Conservation (phyloP, 345 rosid species). For the Pugionium dolabratum region DNA sequence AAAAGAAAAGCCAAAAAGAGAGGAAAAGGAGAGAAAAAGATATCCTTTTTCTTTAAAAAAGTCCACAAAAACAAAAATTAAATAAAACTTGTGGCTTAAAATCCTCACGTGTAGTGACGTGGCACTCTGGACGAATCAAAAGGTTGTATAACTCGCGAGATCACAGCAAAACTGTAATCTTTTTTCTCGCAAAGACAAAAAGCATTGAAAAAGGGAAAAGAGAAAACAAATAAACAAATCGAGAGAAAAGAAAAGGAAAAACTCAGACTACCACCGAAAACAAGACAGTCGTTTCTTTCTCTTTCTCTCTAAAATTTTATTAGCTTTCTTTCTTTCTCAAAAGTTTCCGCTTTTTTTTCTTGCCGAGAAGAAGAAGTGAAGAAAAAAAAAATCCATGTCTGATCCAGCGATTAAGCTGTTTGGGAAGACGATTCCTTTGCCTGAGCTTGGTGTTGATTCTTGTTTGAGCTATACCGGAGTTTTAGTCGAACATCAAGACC, state of each 20-base stretch:
- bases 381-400: constrained; percentile 52
- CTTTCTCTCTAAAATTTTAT: constrained; percentile 1
- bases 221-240: constrained; percentile 17
- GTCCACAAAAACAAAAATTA: constrained; percentile 50
- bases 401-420: constrained; percentile 93
- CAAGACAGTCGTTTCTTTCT: constrained; percentile 42
- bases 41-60: constrained; percentile 24
- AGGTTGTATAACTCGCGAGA: constrained; percentile 42
- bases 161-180: constrained; percentile 33
- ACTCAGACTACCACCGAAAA: constrained; percentile 23
- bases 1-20: constrained; percentile 33
- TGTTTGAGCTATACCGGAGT: constrained; percentile 29
- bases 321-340: constrained; percentile 20
- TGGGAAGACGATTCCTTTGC: constrained; percentile 80
- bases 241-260: constrained; percentile 1
- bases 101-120: constrained; percentile 51
- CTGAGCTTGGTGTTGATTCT: constrained; percentile 46
- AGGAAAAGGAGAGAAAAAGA: constrained; percentile 29
- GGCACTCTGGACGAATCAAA: constrained; percentile 59
- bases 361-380: constrained; percentile 6
- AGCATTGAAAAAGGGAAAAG: not conserved
- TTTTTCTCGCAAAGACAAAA: constrained; percentile 31
- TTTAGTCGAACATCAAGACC: constrained; percentile 39
- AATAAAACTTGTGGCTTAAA: constrained; percentile 67
- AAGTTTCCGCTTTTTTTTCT: constrained; percentile 40